A percentile compares a stretch with the other conserved stretches of the same genome.
Conservation (phyloP, 768 basidiomycete genomes). For the Trametes cingulata region DNA sequence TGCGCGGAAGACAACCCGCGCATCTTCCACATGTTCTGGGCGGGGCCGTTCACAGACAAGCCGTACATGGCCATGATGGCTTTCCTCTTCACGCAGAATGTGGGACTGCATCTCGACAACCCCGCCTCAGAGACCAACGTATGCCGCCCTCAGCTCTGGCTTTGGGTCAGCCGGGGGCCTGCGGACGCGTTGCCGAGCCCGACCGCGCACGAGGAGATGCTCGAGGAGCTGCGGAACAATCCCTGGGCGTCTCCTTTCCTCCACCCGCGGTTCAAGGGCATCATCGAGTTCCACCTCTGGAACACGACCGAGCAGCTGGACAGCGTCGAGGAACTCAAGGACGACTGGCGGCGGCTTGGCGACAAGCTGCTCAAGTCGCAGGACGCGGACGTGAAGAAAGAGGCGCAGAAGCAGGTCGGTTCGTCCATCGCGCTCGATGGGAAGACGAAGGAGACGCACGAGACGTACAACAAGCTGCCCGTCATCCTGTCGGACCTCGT, state of each 20-base stretch:
- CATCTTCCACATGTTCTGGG: conserved; percentile 99
- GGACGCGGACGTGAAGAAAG: conserved; percentile 48
- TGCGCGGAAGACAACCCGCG: conserved; percentile 88
- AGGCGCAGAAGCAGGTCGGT: conserved; percentile 33
- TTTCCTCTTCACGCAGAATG: conserved; percentile 96
- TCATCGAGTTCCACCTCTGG: conserved; percentile 95
- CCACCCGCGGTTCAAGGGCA: conserved; percentile 86
- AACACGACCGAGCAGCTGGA: conserved; percentile 98
- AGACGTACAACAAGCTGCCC: conserved; percentile 82
- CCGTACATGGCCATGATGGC: conserved; percentile 94
- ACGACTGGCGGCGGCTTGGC: conserved; percentile 82
- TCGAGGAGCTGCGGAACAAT: conserved; percentile 72
- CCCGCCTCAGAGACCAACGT: conserved; percentile 47
- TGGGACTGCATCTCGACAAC: conserved; percentile 70
- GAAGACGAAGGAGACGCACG: conserved; percentile 18
- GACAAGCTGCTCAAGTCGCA: conserved; percentile 83
- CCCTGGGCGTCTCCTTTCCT: conserved; percentile 96
- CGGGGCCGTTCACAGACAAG: conserved; percentile 97
- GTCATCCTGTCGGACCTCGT: conserved; percentile 97
- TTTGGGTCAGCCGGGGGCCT: conserved; percentile 99
- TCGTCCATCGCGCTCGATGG: conserved; percentile 25
- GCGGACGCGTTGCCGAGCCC: conserved; percentile 87
- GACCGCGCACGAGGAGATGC: conserved; percentile 82
- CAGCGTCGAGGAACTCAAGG: conserved; percentile 80
- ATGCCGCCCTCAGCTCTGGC: conserved; percentile 95